Base-by-base conservation (phyloP, 768 basidiomycete genomes). In the Jaapia argillacea region DNA sequence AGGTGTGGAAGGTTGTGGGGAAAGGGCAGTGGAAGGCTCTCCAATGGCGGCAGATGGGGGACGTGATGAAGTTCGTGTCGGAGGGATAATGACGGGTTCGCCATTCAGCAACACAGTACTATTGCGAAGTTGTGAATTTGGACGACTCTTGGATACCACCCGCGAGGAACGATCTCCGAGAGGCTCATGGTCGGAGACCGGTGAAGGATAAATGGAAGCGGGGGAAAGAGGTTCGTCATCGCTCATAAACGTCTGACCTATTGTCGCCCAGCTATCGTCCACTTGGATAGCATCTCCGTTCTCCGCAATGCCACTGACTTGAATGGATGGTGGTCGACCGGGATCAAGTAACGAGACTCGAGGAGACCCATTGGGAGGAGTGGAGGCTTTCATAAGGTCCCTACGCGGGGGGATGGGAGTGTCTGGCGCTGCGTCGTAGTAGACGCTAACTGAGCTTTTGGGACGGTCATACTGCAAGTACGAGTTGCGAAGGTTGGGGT, bases 401-500 rank as follows among this genome's bases (percentile, higher is more conserved):
- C 52, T 44, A 44, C 54, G 53, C 51, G 57, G 53, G 38, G 18
- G 35, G 18, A 37, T 38, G 49, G 58, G 26, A 48, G 43, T 42
- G 52, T 51, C 16, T 49, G 50, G 5, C 49, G 53, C 46, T 54
- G 57, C 43, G 48, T 65, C 60, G 36, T 58, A 54, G 44, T 48
- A 60, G 2, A 57, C 48, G 24, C 60, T 51, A 48, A 58, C 56
- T 36, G 55, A 57, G 27, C 47, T 46, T 12, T 57, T 44, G 6
- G 45, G 50, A 44, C 58, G 48, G 47, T 47, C 48, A 42, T 47
- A n/a, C 36, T 49, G 52, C 14, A 54, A 44, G 48, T 60, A 65
- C 33, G 68, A 63, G 45, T 57, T 58, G 42, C 54, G 48, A 48
- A 58, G 64, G 44, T 62, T 56, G 47, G 64, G 60, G 25, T 61